Evolutionary conservation across 2,329 filamentous ascomycete species (phyloP).

Genomic region (Fusarium solani-melongenae): DNA sequence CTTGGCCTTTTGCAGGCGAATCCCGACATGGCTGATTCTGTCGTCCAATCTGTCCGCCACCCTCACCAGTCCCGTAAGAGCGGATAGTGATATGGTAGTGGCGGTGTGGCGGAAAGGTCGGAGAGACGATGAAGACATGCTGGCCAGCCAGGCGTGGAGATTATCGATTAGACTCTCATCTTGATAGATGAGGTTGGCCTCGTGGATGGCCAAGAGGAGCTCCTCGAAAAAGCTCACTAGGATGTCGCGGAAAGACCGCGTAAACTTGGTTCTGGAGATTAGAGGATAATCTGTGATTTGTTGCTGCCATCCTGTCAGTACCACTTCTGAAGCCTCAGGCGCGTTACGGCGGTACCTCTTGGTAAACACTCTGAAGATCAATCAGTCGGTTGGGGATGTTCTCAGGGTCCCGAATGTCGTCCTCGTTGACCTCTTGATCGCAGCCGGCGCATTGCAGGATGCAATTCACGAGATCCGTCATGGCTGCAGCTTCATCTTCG

Average conservation of each 20-base stretch:
- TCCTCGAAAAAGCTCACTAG: slow-evolving; percentile 83
- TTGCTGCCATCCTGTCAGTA: slow-evolving; percentile 60
- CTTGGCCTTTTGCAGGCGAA: slow-evolving; percentile 71
- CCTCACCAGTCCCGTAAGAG: slow-evolving; percentile 81
- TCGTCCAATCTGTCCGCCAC: slow-evolving; percentile 77
- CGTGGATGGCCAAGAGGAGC: slow-evolving; percentile 81
- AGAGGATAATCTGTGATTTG: slow-evolving; percentile 92
- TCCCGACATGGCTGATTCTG: slow-evolving; percentile 78
- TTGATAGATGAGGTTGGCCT: slow-evolving; percentile 83
- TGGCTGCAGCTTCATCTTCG: slow-evolving; percentile 62
- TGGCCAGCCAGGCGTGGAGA: slow-evolving; percentile 87
- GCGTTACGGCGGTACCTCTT: slow-evolving; percentile 65
- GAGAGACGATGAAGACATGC: slow-evolving; percentile 88
- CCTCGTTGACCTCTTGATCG: slow-evolving; percentile 78
- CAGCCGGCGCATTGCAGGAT: slow-evolving; percentile 81
- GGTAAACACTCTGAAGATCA: slow-evolving; percentile 90
- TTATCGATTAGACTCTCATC: slow-evolving; percentile 86
- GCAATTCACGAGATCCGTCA: slow-evolving; percentile 74
- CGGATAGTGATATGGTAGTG: slow-evolving; percentile 83
- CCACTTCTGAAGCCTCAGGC: not conserved
- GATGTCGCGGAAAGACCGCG: slow-evolving; percentile 79
- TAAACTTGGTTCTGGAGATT: slow-evolving; percentile 82
- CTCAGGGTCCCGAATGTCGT: slow-evolving; percentile 91
- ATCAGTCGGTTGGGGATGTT: slow-evolving; percentile 81
- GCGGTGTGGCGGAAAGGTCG: slow-evolving; percentile 95